phyloP scores from a whole-genome alignment of 176 grass and related monocot genomes.

The Puya raimondii region DNA sequence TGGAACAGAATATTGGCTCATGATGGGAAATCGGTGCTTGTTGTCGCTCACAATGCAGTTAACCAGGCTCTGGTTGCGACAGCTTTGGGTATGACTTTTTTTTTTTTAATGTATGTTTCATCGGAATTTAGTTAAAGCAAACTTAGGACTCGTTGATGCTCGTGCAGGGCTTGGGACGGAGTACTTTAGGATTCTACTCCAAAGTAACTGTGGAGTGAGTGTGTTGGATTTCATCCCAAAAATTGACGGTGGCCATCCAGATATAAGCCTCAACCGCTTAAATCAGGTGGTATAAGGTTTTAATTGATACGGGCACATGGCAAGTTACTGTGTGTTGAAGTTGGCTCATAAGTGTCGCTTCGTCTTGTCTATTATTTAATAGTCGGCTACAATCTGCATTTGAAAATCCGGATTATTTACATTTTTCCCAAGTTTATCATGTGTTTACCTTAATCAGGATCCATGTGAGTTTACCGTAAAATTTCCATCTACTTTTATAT shows the following conservation, averaged over 20 bases:
- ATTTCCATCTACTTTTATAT: too few relatives aligned
- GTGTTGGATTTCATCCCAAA: slow-evolving; percentile 76
- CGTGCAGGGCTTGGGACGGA: slow-evolving; percentile 50
- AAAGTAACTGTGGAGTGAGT: slow-evolving; percentile 88
- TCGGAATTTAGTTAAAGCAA: neutral
- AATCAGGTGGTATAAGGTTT: slow-evolving; percentile 48
- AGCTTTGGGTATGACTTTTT: slow-evolving; percentile 41
- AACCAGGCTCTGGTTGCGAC: slow-evolving; percentile 82
- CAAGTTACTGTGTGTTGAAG: neutral
- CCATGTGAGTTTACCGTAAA: too few relatives aligned
- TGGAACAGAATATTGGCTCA: slow-evolving; percentile 76
- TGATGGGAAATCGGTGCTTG: slow-evolving; percentile 72
- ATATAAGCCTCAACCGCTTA: slow-evolving; percentile 77
- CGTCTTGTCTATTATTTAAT: too few relatives aligned
- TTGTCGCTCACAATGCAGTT: slow-evolving; percentile 91
- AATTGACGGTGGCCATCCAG: slow-evolving; percentile 31
- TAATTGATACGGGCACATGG: neutral
- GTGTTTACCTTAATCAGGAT: too few relatives aligned
- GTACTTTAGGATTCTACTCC: slow-evolving; percentile 78
- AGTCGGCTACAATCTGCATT: too few relatives aligned
- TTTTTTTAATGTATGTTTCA: neutral
- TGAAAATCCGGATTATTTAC: too few relatives aligned
- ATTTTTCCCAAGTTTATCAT: too few relatives aligned
- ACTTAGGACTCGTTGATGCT: neutral
- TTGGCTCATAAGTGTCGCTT: neutral